Percentiles rank a stretch among this genome's conserved stretches.
Evolutionary conservation across 108 stramenopile species (phyloP).

Genomic region (Schizochytrium sp.): DNA sequence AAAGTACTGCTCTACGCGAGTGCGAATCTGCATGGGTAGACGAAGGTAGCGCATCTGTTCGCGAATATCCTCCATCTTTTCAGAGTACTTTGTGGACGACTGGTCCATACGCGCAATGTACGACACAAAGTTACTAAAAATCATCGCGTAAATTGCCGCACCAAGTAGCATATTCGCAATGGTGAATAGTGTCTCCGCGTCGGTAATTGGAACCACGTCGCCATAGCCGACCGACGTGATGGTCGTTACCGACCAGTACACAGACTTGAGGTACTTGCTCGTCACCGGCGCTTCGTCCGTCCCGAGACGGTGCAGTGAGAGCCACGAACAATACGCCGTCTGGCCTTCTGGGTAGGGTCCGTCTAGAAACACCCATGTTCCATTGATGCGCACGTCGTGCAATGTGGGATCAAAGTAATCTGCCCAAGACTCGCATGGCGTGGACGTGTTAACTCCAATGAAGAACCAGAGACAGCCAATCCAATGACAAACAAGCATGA

Average conservation of each 20-base stretch:
- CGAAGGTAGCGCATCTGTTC: background rate
- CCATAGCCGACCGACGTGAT: constrained; percentile 54
- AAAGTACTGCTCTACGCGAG: constrained; percentile 16
- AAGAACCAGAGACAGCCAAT: background rate
- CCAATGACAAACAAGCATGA: constrained; percentile 12
- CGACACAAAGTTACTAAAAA: constrained; percentile 5
- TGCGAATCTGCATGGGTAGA: background rate
- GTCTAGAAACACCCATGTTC: background rate
- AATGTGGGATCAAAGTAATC: background rate
- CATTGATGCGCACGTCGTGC: background rate
- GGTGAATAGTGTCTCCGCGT: constrained; percentile 21
- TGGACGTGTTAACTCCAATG: background rate
- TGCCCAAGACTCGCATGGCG: background rate
- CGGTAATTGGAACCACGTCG: constrained; percentile 37
- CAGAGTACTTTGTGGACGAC: constrained; percentile 9
- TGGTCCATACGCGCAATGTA: constrained; percentile 15
- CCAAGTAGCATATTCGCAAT: constrained; percentile 32
- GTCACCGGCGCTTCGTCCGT: background rate
- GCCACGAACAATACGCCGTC: background rate
- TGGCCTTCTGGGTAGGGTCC: background rate
- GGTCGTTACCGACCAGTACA: constrained; percentile 46
- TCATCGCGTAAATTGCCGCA: constrained; percentile 10
- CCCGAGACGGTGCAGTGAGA: background rate
- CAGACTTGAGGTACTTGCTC: background rate
- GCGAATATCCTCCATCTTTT: constrained; percentile 18